Base-by-base conservation (phyloP, 805 yeast species). In the Sugiyamaella qingdaonensis region DNA sequence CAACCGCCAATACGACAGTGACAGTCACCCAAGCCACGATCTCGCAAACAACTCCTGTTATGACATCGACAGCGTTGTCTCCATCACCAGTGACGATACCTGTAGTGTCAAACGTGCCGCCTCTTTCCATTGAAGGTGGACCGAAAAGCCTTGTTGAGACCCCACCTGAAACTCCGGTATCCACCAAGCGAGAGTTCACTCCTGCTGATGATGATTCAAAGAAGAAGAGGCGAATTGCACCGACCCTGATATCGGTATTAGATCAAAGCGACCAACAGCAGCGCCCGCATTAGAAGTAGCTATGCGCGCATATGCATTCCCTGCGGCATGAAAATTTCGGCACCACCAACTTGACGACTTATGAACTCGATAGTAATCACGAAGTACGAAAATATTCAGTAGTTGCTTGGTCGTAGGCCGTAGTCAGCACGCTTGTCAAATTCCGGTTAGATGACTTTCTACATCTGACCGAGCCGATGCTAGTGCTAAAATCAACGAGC, bases 161-260 rank as follows among this genome's bases (percentile, higher is more conserved):
- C 1, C 60, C 60, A 4, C 56, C 57, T 10, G 57, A 48, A 8
- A 43, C 54, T 9, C 54, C 61, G 10, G 33, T 31, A 4, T 32
- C 58, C 11, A 31, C 58, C 1, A 45, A 34, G 43, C 46, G 46
- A 41, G 47, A 34, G 24, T 11, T 7, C 7, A 24, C 36, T 13
- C 7, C 36, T 18, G 16, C 49, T 31, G 51, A 29, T 14, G 46
- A 50, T n/a, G 46, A 36, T 44, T 49, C 48, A 16, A 64, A 66
- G 48, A 66, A 69, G 54, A 73, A 71, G 55, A 64, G 75, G 49
- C 64, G 73, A 51, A 59, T 73, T 32, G 67, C 68, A 2, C 76
- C 76, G 2, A 70, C 70, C 1, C 52, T 71, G 44, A 58, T 71
- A 13, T n/a, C 43, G 5, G 43, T 14, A 39, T 4, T 14, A 4